phyloP scores from a whole-genome alignment of 495 filamentous ascomycete genomes.

The Poronia punctata region DNA sequence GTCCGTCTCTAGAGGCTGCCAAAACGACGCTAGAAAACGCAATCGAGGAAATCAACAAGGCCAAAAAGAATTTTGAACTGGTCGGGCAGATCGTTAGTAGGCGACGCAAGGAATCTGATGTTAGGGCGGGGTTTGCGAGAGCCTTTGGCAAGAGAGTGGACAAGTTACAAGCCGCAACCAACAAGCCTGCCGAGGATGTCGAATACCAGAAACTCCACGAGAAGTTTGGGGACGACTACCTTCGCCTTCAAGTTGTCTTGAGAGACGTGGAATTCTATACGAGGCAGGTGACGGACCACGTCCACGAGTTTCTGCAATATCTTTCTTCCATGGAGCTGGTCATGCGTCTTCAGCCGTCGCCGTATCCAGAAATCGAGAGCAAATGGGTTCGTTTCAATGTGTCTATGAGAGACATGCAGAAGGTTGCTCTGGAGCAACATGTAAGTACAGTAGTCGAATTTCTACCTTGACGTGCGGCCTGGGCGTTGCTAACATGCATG shows the following conservation, averaged over 20 bases:
- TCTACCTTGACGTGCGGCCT: neutral
- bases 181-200: conserved; percentile 68
- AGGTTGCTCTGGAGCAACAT: conserved; percentile 74
- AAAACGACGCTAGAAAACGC: conserved; percentile 58
- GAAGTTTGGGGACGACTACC: conserved; percentile 77
- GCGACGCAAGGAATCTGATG: conserved; percentile 86
- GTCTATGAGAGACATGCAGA: conserved; percentile 72
- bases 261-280: conserved; percentile 87
- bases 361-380: conserved; percentile 74
- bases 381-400: conserved; percentile 85
- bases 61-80: conserved; percentile 84
- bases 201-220: conserved; percentile 69
- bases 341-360: conserved; percentile 50
- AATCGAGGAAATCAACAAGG: conserved; percentile 79
- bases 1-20: conserved; percentile 55
- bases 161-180: conserved; percentile 54
- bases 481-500: conserved; percentile 6
- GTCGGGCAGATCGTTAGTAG: conserved; percentile 79
- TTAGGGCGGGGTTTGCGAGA: conserved; percentile 72
- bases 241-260: conserved; percentile 82
- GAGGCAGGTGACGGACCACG: conserved; percentile 56
- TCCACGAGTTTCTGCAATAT: conserved; percentile 66
- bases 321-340: conserved; percentile 62
- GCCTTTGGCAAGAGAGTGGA: conserved; percentile 81
- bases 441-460: conserved; percentile 57